phyloP scores from a whole-genome alignment of 306 rosid species.

The Quercus aquifolioides region DNA sequence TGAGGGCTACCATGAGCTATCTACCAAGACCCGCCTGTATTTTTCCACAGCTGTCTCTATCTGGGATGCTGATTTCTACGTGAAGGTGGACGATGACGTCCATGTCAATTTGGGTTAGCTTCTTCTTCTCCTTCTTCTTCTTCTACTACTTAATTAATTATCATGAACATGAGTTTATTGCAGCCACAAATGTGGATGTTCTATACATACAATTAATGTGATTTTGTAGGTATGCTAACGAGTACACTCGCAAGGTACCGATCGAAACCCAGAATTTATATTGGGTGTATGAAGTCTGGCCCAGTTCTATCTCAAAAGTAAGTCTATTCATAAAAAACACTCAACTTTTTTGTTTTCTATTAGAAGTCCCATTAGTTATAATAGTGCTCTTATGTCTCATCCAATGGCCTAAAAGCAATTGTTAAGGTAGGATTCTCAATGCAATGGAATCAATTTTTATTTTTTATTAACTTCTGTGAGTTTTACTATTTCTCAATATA shows the following conservation, averaged over 20 bases:
- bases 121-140: background rate
- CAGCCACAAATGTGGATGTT: too few relatives aligned
- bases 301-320: conserved; percentile 82
- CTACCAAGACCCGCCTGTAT: conserved; percentile 77
- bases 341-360: too few relatives aligned
- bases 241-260: conserved; percentile 56
- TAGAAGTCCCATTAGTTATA: too few relatives aligned
- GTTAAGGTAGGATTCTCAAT: too few relatives aligned
- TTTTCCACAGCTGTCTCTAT: conserved; percentile 65
- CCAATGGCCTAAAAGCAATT: too few relatives aligned
- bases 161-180: too few relatives aligned
- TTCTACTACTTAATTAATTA: too few relatives aligned
- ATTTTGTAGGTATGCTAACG: conserved; percentile 44
- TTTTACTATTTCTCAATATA: too few relatives aligned
- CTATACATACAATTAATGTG: background rate
- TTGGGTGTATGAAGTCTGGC: conserved; percentile 99
- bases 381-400: too few relatives aligned
- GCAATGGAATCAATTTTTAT: too few relatives aligned
- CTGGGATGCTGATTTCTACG: conserved; percentile 87
- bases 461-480: too few relatives aligned
- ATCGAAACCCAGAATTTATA: conserved; percentile 65
- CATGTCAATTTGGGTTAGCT: conserved; percentile 69
- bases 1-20: conserved; percentile 83
- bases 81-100: conserved; percentile 87
- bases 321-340: background rate